Base-by-base conservation (phyloP, 2,329 filamentous ascomycete genomes). In the Didymella keratinophila region DNA sequence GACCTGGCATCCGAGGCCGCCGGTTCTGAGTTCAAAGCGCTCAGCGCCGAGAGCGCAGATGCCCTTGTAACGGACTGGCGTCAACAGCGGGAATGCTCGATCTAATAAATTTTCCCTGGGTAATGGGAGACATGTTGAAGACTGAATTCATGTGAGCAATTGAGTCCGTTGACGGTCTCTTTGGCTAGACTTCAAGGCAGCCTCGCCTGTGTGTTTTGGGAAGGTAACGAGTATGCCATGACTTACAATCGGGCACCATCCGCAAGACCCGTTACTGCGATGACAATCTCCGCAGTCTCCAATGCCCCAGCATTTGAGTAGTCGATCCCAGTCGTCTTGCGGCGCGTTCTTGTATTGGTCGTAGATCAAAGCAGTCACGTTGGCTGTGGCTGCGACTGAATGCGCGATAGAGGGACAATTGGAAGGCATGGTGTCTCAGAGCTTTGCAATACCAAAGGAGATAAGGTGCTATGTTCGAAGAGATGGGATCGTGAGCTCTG, bases 11-110 rank as follows among this genome's bases (percentile, higher is more conserved):
- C 80, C 80, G 0, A 82, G 65, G 6, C 78, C 71, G 18, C 69
- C 67, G 10, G 80, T 82, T 2, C 80, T 75, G 7, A 82, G 70
- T 59, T 82, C 80, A 56, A 78, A 82, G 48, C 79, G 74, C 66
- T 81, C 80, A 2, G 75, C 67, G 1, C 66, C 66, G 8, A 76
- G 61, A 9, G 75, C 79, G 52, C 77, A 76, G 39, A 75, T 72
- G 43, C 63, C 67, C 46, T 73, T 70, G 56, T 74, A 65, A 5
- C 69, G 63, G 12, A 80, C 61, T 1, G 80, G 79, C 1, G 77
- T 71, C 20, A 80, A 71, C 1, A 81, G 71, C 14, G 76, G 77
- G 36, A 76, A 73, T 4, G 76, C 71, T 44, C 73, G 70, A 7
- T 43, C 41, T 14, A 43, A 27, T 71, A 74, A 2, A 80, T 46